Base-by-base conservation (phyloP, 208 protist genomes). In the Acanthamoeba royreba region DNA sequence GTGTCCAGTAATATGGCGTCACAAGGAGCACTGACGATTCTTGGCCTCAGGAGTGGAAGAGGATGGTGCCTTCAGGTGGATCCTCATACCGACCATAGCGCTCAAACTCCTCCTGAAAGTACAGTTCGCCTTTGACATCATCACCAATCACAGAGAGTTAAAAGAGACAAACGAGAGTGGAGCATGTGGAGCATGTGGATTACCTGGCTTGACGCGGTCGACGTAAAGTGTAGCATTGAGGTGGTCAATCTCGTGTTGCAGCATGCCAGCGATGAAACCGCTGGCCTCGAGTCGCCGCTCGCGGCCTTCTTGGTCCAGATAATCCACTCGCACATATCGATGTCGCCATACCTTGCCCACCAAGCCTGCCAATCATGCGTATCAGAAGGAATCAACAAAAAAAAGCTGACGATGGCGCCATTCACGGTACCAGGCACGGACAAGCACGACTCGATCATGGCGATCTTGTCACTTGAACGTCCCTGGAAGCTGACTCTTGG, bases 191-290 rank as follows among this genome's bases (percentile, higher is more conserved):
- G 43, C 42, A 9, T 19, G n/a, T 86, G 19, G 19, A 19, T 61
- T 61, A 53, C 74, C 74, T 25, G 74, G 74, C 74, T 86, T 86
- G 74, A 90, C 83, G 47, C n/a, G 83, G 38, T 90, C 83, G 33
- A 90, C 47, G n/a, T 45, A 90, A 0, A 90, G 83, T 49, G 28
- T 90, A 31, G 35, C 83, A 25, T 46, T 28, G 17, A 90, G 45
- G 52, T 90, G 83, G 40, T 90, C 83, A 22, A 90, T 69, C 52
- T 90, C 83, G 53, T 90, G 83, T 17, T 90, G 83, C 17, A 90
- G 83, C 83, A 90, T 66, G 52, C 46, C 83, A 1, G 83, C 83
- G 53, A 66, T 66, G 83, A 35, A 90, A 7, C 83, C 83, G 38
- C 43, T 66, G 5, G 83, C 83, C n/a, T 90, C 52, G 33, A 90